Evolutionary conservation across 306 rosid genomes (phyloP), one percentile per base, ranked within the genome.

Genomic region (Psophocarpus tetragonolobus): DNA sequence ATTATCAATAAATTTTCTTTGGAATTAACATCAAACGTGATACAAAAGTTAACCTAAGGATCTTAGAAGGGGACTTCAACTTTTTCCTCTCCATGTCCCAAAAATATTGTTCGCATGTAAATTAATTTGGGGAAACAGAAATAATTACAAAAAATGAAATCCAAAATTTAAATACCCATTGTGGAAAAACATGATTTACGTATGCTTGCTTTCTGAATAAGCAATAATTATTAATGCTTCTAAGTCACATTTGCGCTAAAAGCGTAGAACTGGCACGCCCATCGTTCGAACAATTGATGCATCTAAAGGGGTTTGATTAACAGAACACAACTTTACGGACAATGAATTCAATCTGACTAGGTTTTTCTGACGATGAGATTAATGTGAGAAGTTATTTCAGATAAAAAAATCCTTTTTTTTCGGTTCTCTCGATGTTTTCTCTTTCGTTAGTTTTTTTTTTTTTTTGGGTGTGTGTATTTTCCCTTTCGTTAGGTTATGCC

Each of bases 161-260:
- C 4, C 7, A 32, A 44, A 20, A 30, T 7, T 32, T 27, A 57
- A 51, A 71, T 15, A 21, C 17, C 69, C 68, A 58, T 26, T 4
- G 7, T 5, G 60, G 10, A 12, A 36, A 29, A 73, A 32, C 35
- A 62, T 62, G 80, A 62, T 32, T 62, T 32, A 15, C 48, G 24
- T 32, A 15, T 63, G 24, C 17, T 21, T 63, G 50, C 18, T 30
- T 21, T 47, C 42, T 30, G 63, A 32, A 27, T 63, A 50, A 72
- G 68, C 10, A n/a, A 72, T 27, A 39, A 41, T 64, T 39, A 64
- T 73, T 44, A 14, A 72, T 33, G 48, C 75, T 68, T 68, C 21
- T 14, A 47, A 17, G 50, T 18, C 65, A 65, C 63, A 54, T 21
- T 48, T 63, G 32, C 1, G 17, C 39, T 47, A 39, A 53, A 67